phyloP scores from a whole-genome alignment of 2,329 filamentous ascomycete species.

The Shiraia bambusicola region DNA sequence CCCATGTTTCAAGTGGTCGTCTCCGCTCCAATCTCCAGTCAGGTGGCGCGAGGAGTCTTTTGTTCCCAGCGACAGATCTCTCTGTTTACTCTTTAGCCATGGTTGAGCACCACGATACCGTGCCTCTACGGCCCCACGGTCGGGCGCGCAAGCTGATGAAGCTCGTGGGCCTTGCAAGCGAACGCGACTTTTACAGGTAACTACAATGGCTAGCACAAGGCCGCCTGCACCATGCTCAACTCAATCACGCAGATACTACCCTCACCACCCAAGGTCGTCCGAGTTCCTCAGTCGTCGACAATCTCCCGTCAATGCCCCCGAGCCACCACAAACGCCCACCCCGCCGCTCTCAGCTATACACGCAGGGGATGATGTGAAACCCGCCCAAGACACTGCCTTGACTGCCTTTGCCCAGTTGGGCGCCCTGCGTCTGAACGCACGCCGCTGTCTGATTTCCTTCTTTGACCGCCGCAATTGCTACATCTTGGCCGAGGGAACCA shows the following conservation, averaged over 20 bases:
- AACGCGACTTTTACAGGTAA: slow-evolving; percentile 42
- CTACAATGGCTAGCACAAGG: neutral
- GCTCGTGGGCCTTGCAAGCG: slow-evolving; percentile 28
- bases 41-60: neutral
- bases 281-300: slow-evolving; percentile 18
- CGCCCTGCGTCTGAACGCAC: slow-evolving; percentile 40
- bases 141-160: slow-evolving; percentile 25
- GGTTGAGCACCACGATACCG: slow-evolving; percentile 14
- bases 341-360: slow-evolving; percentile 12
- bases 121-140: slow-evolving; percentile 12
- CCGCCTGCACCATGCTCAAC: slow-evolving; percentile 1
- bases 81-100: slow-evolving; percentile 3
- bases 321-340: slow-evolving; percentile 13
- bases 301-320: slow-evolving; percentile 17
- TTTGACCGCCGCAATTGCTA: slow-evolving; percentile 43
- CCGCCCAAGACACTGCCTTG: slow-evolving; percentile 39
- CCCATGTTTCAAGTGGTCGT: too few species aligned
- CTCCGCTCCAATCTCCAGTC: neutral
- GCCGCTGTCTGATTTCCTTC: slow-evolving; percentile 42
- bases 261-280: slow-evolving; percentile 26
- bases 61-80: slow-evolving; percentile 1
- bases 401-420: slow-evolving; percentile 44
- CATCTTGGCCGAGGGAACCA: slow-evolving; percentile 41
- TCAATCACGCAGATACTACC: slow-evolving; percentile 29
- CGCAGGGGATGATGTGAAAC: slow-evolving; percentile 8